These are phyloP conservation scores for Acacia acuminata DNA, from an alignment of 306 rosid genomes.

Conservation along the genomic window DNA sequence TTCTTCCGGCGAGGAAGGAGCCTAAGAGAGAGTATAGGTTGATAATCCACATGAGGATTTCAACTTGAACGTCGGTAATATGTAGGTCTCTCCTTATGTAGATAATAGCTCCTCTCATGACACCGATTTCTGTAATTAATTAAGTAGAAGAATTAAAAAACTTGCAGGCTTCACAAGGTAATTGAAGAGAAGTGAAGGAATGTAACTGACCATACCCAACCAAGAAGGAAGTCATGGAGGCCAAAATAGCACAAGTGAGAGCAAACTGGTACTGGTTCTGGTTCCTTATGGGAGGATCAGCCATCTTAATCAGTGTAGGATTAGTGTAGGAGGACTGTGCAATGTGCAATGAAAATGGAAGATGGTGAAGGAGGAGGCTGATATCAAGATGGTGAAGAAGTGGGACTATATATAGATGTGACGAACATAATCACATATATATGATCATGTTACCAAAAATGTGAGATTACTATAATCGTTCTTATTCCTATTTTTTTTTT, in stretches of 20 bases:
- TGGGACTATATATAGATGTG: no score
- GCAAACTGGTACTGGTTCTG: conserved; percentile 46
- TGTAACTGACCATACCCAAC: conserved; percentile 74
- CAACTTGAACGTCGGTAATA: conserved; percentile 49
- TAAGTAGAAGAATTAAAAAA: neutral
- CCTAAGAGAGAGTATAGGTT: conserved; percentile 70
- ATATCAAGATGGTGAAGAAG: no score
- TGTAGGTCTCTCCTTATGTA: conserved; percentile 59
- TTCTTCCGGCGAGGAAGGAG: conserved; percentile 68
- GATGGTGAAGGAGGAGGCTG: neutral
- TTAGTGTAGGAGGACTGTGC: neutral
- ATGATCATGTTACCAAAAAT: no score
- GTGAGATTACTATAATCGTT: neutral
- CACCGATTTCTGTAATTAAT: conserved; percentile 69
- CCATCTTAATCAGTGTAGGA: conserved; percentile 23
- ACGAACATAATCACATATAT: no score
- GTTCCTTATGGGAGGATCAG: conserved; percentile 41
- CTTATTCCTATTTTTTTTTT: no score
- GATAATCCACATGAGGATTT: conserved; percentile 61
- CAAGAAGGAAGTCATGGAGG: conserved; percentile 81
- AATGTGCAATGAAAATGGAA: neutral
- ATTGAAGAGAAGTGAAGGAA: neutral
- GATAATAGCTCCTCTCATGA: conserved; percentile 78
- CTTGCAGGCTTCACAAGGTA: neutral
- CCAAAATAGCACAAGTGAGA: conserved; percentile 70